Conservation (phyloP, 768 basidiomycete genomes). For the Tulasnella sp. region DNA sequence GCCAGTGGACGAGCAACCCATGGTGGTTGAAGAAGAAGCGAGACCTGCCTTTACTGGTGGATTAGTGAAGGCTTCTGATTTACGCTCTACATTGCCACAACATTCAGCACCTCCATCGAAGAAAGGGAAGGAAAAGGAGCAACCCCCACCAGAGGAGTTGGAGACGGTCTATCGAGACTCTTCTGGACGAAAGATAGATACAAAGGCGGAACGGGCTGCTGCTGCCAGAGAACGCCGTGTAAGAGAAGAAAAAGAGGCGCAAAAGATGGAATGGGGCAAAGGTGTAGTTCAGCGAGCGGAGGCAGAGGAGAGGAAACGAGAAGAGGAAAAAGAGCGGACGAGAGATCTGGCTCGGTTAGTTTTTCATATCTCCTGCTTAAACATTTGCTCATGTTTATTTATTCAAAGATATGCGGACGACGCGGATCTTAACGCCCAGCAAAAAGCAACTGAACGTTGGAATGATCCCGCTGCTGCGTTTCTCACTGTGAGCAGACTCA, state of each 20-base stretch:
- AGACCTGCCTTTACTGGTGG: conserved; percentile 23
- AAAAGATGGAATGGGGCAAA: conserved; percentile 97
- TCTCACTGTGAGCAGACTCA: conserved; percentile 49
- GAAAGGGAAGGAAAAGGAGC: conserved; percentile 27
- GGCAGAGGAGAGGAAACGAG: conserved; percentile 46
- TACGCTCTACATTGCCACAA: conserved; percentile 4
- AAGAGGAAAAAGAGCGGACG: conserved; percentile 54
- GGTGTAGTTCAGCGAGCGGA: conserved; percentile 83
- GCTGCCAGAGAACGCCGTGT: conserved; percentile 70
- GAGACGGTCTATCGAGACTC: conserved; percentile 93
- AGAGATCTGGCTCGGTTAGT: conserved; percentile 53
- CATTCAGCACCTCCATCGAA: conserved; percentile 23
- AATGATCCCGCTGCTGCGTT: conserved; percentile 97
- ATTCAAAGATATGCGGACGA: conserved; percentile 52
- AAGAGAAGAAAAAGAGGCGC: conserved; percentile 70
- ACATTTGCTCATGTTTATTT: background rate
- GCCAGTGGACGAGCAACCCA: conserved; percentile 31
- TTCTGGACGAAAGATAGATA: conserved; percentile 77
- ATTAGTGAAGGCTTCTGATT: background rate
- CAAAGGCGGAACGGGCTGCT: conserved; percentile 72
- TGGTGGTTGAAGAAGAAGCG: conserved; percentile 56
- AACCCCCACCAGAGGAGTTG: conserved; percentile 50
- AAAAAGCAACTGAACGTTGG: conserved; percentile 74
- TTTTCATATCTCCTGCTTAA: background rate
- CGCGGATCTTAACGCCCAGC: conserved; percentile 67